Evolutionary conservation across 441 rosid species (phyloP).

Genomic region (Theobroma grandiflorum): DNA sequence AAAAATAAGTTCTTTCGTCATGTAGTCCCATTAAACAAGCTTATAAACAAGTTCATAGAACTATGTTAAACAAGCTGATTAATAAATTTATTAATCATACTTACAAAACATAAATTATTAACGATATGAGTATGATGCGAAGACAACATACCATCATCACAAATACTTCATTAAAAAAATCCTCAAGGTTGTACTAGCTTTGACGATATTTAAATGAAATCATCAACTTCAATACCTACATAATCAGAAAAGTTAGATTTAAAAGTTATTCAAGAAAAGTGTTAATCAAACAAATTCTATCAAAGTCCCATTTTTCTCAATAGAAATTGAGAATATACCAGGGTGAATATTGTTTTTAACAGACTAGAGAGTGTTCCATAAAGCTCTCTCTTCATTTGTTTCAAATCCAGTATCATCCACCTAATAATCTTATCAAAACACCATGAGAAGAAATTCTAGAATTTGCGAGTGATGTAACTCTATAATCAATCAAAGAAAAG

Average conservation of each 20-base stretch:
- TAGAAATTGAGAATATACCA: constrained; percentile 47
- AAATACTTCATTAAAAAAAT: constrained; percentile 87
- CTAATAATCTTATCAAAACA: constrained; percentile 38
- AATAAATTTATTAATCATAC: not conserved
- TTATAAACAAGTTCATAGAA: too few species aligned
- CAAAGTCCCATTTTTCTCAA: not conserved
- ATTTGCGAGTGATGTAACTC: not conserved
- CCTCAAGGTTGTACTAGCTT: constrained; percentile 81
- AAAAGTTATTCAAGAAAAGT: not conserved
- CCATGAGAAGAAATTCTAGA: constrained; percentile 3
- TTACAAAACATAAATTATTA: not conserved
- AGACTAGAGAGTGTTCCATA: constrained; percentile 70
- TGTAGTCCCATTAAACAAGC: not conserved
- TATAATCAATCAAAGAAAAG: not conserved
- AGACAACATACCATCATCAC: constrained; percentile 94
- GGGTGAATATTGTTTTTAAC: constrained; percentile 61
- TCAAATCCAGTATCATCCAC: constrained; percentile 86
- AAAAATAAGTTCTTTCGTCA: too few species aligned
- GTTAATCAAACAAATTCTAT: not conserved
- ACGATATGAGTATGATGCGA: not conserved
- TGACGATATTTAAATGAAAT: constrained; percentile 75
- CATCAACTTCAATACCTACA: constrained; percentile 74
- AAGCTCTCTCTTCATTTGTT: constrained; percentile 75
- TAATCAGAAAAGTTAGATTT: not conserved
- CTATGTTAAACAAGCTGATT: not conserved